Percentiles rank a stretch among this genome's conserved stretches.
These are phyloP conservation scores for Pyricularia pennisetigena DNA, from an alignment of 2,329 filamentous ascomycete genomes.

Conservation along the genomic window DNA sequence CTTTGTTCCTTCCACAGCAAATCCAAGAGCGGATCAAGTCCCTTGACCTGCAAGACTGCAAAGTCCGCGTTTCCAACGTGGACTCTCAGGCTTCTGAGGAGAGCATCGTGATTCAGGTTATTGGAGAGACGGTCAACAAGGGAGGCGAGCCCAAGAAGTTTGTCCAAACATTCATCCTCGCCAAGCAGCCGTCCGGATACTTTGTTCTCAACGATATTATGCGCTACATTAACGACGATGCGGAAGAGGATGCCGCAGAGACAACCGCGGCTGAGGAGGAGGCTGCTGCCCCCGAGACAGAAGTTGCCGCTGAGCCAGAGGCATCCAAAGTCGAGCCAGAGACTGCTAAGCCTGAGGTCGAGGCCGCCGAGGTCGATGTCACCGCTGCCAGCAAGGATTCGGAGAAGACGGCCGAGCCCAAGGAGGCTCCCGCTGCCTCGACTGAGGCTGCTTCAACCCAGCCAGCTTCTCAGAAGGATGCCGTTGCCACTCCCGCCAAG, in stretches of 20 bases:
- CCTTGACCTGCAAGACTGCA: slow-evolving; percentile 93
- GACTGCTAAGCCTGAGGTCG: slow-evolving; percentile 8
- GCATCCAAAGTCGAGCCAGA: slow-evolving; percentile 20
- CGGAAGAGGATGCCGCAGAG: slow-evolving; percentile 59
- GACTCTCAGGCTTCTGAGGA: slow-evolving; percentile 88
- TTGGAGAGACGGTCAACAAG: slow-evolving; percentile 96
- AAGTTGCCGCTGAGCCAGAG: slow-evolving; percentile 20
- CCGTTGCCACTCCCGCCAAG: slow-evolving; percentile 20
- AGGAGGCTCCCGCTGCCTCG: slow-evolving; percentile 30
- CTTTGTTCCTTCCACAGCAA: slow-evolving; percentile 41
- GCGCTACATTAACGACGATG: slow-evolving; percentile 79
- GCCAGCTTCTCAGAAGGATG: slow-evolving; percentile 17
- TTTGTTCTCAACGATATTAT: slow-evolving; percentile 98
- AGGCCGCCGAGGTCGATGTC: slow-evolving; percentile 29
- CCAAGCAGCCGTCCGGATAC: slow-evolving; percentile 92
- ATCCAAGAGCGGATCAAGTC: slow-evolving; percentile 93
- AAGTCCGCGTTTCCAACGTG: slow-evolving; percentile 95
- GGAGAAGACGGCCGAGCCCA: slow-evolving; percentile 44
- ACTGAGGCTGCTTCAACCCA: slow-evolving; percentile 23
- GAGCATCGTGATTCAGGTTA: slow-evolving; percentile 95
- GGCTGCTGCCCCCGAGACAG: slow-evolving; percentile 20
- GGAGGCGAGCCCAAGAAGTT: slow-evolving; percentile 88
- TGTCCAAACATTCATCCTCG: slow-evolving; percentile 94
- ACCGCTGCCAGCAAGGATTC: slow-evolving; percentile 64
- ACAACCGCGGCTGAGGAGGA: slow-evolving; percentile 15